Conservation (phyloP, 2,329 filamentous ascomycete genomes). For the Colletotrichum tanaceti region DNA sequence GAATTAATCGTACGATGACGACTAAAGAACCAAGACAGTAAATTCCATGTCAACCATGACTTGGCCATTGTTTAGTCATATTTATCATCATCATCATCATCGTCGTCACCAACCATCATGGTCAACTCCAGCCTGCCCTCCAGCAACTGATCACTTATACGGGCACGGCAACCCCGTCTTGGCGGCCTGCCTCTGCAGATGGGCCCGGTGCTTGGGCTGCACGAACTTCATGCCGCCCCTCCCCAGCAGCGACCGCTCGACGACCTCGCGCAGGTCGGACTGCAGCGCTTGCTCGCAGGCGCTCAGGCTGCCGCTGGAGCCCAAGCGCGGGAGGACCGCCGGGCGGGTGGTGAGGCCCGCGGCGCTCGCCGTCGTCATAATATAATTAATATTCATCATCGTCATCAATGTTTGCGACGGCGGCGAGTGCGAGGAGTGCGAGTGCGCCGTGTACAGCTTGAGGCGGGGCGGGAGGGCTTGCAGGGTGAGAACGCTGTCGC, state of each 20-base stretch:
- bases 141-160: too few relatives aligned
- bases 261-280: constrained; percentile 3
- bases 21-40: too few relatives aligned
- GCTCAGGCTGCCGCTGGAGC: constrained; percentile 8
- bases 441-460: constrained; percentile 31
- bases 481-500: constrained; percentile 22
- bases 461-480: constrained; percentile 19
- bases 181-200: constrained; percentile 23
- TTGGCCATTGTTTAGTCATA: too few relatives aligned
- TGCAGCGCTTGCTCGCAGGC: constrained; percentile 21
- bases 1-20: too few relatives aligned
- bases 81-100: too few relatives aligned
- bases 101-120: too few relatives aligned
- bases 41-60: too few relatives aligned
- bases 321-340: neutral
- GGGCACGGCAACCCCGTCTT: neutral
- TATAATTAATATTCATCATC: too few relatives aligned
- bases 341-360: constrained; percentile 10
- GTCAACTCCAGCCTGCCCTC: too few relatives aligned
- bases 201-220: constrained; percentile 22
- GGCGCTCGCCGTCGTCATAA: too few relatives aligned
- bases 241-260: constrained; percentile 13
- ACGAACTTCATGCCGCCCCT: neutral
- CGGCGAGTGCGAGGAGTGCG: neutral
- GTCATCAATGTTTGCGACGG: too few relatives aligned